Base-by-base conservation (phyloP, 768 basidiomycete species). In the Filobasidium floriforme region DNA sequence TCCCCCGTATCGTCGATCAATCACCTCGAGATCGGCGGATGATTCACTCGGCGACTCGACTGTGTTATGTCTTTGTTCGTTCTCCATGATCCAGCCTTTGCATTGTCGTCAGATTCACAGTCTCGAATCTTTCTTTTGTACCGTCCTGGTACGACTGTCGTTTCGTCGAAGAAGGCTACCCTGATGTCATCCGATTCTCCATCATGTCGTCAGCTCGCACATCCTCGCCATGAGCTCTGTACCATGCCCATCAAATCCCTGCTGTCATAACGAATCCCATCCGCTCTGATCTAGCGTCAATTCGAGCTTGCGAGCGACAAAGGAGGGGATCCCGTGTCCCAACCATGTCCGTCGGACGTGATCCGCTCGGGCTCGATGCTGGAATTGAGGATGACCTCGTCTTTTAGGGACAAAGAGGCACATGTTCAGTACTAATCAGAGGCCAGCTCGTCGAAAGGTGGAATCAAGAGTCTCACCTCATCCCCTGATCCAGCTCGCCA, bases 321-420 rank as follows among this genome's bases (percentile, higher is more conserved):
- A 81, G 1, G 89, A 93, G 1, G 94, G 91, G 54, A 98, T 88
- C 12, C 87, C 87, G 66, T 97, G 92, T 61, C 84, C 85, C 32
- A 98, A 82, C 96, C 96, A 99, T 0, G 84, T 85, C 80, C 88
- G 90, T 32, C 93, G 85, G 44, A 94, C 82, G 62, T 97, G 94
- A 73, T 98, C 93, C 86, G 89, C 89, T 29, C 96, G 82, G 1
- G 87, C 86, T 57, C 82, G 82, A 73, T 97, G 91, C 9, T 97
- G 77, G 77, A 85, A 92, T 74, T 97, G 93, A 59, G 91, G 84
- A 49, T 90, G 87, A 1, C 91, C 92, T 9, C 92, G 87, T 75
- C 92, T 92, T 66, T 22, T 26, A 7, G 46, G 15, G 41, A 43
- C 55, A 61, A 37, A 18, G 40, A 14, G n/a, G n/a, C n/a, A 69